Percentiles rank a stretch among this genome's conserved stretches.
These are phyloP conservation scores for Salix brachista DNA, from an alignment of 345 rosid genomes.

Conservation along the genomic window DNA sequence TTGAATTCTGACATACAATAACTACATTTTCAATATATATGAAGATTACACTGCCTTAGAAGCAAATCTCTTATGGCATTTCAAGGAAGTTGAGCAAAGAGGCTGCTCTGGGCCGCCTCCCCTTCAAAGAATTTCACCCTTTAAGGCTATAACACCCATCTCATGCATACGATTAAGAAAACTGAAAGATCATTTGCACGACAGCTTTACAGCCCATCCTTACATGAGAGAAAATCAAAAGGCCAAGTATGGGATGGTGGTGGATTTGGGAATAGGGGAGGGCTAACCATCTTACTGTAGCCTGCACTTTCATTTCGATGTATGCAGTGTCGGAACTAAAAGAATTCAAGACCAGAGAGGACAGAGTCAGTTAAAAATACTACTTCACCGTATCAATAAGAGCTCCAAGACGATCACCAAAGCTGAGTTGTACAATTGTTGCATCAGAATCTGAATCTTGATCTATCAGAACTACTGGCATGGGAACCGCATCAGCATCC, in stretches of 20 bases:
- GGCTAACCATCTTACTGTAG: not conserved
- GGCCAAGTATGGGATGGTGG: not conserved
- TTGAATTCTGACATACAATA: not conserved
- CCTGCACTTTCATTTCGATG: not conserved
- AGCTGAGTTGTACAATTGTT: conserved; percentile 80
- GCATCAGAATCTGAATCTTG: conserved; percentile 87
- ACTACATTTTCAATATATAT: not conserved
- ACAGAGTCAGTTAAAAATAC: not conserved
- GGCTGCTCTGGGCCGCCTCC: not conserved
- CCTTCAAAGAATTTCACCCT: not conserved
- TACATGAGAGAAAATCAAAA: not conserved
- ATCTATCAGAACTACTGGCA: conserved; percentile 75
- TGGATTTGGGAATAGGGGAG: not conserved
- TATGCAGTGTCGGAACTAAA: not conserved
- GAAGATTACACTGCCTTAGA: not conserved
- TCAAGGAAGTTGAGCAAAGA: not conserved
- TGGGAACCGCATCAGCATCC: conserved; percentile 51
- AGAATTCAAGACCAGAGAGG: not conserved
- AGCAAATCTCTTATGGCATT: not conserved
- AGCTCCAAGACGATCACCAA: conserved; percentile 97
- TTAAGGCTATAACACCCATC: not conserved
- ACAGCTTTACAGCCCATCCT: not conserved
- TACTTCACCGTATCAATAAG: conserved; percentile 75
- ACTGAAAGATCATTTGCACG: not conserved
- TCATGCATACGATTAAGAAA: not conserved